Percentiles rank a stretch among this genome's conserved stretches.
Evolutionary conservation across 2,329 filamentous ascomycete genomes (phyloP).

Genomic region (Huntiella moniliformis): DNA sequence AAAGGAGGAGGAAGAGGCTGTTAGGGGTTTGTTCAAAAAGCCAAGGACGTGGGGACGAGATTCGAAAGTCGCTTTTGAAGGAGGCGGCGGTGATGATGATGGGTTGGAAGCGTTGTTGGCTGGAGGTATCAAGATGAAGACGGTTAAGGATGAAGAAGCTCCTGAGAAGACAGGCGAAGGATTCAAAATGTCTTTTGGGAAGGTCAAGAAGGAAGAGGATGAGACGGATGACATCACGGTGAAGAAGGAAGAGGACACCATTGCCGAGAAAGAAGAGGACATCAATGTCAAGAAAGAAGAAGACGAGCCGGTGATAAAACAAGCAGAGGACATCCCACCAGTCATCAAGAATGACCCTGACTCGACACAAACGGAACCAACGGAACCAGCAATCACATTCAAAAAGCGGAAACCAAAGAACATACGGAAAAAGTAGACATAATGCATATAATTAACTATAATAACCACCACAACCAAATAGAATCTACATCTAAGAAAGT

Average conservation of each 20-base stretch:
- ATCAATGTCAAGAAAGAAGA: conserved; percentile 13
- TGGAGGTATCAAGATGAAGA: conserved; percentile 16
- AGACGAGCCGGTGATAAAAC: neutral
- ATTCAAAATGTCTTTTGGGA: conserved; percentile 8
- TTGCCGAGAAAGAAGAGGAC: conserved; percentile 15
- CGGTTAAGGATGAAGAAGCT: neutral
- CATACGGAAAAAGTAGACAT: conserved; percentile 35
- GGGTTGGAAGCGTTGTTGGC: conserved; percentile 45
- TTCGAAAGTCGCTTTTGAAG: conserved; percentile 26
- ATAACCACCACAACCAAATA: neutral
- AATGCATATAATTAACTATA: neutral
- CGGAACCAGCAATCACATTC: conserved; percentile 34
- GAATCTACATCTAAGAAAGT: neutral
- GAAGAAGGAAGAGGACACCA: neutral
- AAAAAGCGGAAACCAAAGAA: conserved; percentile 62
- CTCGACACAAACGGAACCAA: neutral
- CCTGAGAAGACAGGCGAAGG: neutral
- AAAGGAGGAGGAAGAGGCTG: conserved; percentile 39
- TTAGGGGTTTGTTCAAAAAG: conserved; percentile 41
- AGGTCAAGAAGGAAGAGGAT: conserved; percentile 16
- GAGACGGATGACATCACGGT: conserved; percentile 4
- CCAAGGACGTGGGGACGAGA: conserved; percentile 35
- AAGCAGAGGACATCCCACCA: neutral
- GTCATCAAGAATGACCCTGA: conserved; percentile 2
- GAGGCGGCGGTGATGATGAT: conserved; percentile 23